Base-by-base conservation (phyloP, 1,139 yeast genomes). In the Saccharomycopsis hybrid region DNA sequence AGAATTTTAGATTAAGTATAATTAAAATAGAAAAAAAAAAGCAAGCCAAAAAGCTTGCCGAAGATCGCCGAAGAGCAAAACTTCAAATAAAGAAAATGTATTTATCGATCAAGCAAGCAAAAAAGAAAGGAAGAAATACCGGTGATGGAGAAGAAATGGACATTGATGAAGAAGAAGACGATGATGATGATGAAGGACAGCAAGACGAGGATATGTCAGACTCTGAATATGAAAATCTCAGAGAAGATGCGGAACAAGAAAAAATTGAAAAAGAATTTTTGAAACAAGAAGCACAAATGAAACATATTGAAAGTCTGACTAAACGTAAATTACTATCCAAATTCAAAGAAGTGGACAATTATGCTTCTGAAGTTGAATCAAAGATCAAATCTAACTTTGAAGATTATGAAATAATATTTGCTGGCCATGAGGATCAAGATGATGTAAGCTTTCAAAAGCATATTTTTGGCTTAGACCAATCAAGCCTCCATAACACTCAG, bases 1-100 rank as follows among this genome's bases (percentile, higher is more conserved):
- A 80, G 47, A 77, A 74, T 55, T 84, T 84, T 60, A 67, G 92
- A 58, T 71, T 84, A 7, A 74, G 74, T 48, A 85, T 82, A 33
- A 62, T 82, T 49, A 73, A 73, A 37, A 67, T 78, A 35, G 90
- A 84, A 56, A 72, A 73, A 54, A 74, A 74, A 45, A 78, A 78
- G 49, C 70, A 83, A 43, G 74, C 72, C 48, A 70, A 70, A 51
- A 82, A 80, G 57, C 63, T 72, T 9, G 68, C 73, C 41, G 69
- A 66, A 36, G 90, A 82, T 57, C 68, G 80, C 49, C 67, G 65
- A 44, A 73, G 76, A 50, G 73, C 83, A 1, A 76, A 76, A 57
- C 63, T 67, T 42, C 75, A 78, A 46, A 63, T 83, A 54, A 73
- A 76, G 57, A 66, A 70, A 50, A 62, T 81, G 38, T 76, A 77